Conservation (phyloP, 192 early-diverging fungal genomes). For the Backusella tuberculispora region DNA sequence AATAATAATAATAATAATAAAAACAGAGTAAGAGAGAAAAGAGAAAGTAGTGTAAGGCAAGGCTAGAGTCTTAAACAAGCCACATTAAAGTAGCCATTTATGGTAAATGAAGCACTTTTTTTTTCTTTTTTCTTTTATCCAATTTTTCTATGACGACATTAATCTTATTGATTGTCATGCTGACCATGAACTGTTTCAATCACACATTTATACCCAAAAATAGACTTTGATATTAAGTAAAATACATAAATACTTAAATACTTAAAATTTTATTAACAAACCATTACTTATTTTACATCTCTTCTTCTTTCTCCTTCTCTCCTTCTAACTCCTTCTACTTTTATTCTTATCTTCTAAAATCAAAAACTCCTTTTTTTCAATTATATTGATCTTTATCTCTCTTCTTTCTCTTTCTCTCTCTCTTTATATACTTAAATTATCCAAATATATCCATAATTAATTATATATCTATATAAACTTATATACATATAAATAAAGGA, state of each 20-base stretch:
- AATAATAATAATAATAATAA: neutral
- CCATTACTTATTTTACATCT: slow-evolving; percentile 2
- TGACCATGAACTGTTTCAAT: slow-evolving; percentile 4
- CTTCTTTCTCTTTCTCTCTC: neutral
- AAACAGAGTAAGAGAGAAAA: neutral
- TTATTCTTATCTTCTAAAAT: neutral
- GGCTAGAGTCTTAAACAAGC: neutral
- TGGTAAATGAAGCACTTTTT: slow-evolving; percentile 1
- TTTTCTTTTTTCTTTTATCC: neutral
- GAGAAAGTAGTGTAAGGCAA: neutral
- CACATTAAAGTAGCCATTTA: neutral
- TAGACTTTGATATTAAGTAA: neutral
- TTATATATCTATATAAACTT: neutral
- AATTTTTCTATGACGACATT: neutral
- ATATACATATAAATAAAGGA: neutral
- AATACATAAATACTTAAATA: neutral
- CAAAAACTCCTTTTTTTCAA: neutral
- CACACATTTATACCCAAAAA: neutral
- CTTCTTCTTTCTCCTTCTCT: neutral
- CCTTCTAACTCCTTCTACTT: neutral
- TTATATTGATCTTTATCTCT: neutral
- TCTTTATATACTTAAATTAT: neutral
- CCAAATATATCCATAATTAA: neutral
- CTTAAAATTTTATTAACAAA: neutral
- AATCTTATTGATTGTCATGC: neutral